Evolutionary conservation across 352 stramenopile genomes (phyloP).

Genomic region (Thraustochytrium striatum): DNA sequence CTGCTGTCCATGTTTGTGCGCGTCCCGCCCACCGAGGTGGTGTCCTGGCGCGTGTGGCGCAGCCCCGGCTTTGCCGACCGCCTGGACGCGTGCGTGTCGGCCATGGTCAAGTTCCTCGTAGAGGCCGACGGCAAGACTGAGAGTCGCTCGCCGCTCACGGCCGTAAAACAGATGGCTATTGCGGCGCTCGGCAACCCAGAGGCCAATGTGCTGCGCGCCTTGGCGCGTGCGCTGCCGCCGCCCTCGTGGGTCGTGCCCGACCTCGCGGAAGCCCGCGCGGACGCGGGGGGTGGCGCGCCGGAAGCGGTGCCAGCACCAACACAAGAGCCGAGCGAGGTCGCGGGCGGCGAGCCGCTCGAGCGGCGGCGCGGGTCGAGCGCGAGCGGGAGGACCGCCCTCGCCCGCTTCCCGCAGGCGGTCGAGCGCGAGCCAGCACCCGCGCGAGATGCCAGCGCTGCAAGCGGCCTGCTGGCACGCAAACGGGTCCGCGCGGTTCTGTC

Average conservation of each 20-base stretch:
- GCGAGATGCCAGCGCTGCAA: not conserved
- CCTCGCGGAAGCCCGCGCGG: not conserved
- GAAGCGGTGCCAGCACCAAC: too few relatives aligned
- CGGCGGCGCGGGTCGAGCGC: not conserved
- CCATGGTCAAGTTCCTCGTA: slow-evolving; percentile 6
- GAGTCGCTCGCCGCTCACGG: not conserved
- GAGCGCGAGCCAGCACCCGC: not conserved
- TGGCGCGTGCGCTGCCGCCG: not conserved
- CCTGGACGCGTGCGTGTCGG: slow-evolving; percentile 1
- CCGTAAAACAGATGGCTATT: slow-evolving; percentile 5
- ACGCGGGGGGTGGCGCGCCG: too few relatives aligned
- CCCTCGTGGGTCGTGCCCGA: not conserved
- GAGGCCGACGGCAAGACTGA: not conserved
- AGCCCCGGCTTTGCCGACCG: not conserved
- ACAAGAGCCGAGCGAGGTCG: not conserved
- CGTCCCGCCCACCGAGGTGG: not conserved
- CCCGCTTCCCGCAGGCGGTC: not conserved
- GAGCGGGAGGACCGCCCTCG: not conserved
- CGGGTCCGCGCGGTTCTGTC: not conserved
- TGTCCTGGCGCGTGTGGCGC: slow-evolving; percentile 25
- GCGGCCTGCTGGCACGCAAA: too few relatives aligned
- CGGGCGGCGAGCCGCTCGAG: not conserved
- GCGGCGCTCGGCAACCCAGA: not conserved
- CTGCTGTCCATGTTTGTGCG: slow-evolving; percentile 14
- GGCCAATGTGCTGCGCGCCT: not conserved